These are phyloP conservation scores for Volvariella surrecta DNA, from an alignment of 1,284 basidiomycete genomes.

Conservation along the genomic window DNA sequence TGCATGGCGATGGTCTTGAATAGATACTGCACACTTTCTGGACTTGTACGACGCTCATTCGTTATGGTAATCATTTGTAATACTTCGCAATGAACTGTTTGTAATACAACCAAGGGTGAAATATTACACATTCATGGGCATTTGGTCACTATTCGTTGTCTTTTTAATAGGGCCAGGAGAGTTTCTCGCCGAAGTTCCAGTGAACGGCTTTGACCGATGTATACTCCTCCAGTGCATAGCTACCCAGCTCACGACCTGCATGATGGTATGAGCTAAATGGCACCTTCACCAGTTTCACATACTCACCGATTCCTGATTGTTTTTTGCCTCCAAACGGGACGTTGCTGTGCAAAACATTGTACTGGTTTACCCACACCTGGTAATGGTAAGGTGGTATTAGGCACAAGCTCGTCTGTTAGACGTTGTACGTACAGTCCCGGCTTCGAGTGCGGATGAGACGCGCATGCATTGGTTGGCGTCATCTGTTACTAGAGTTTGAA, in stretches of 20 bases:
- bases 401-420: constrained; percentile 1
- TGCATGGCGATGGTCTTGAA: too few relatives aligned
- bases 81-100: too few relatives aligned
- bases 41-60: too few relatives aligned
- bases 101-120: too few relatives aligned
- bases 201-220: constrained; percentile 83
- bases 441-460: constrained; percentile 74
- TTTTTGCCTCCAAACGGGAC: constrained; percentile 95
- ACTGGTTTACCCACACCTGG: constrained; percentile 87
- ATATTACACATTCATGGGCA: too few relatives aligned
- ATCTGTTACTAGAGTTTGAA: constrained; percentile 27
- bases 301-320: constrained; percentile 41
- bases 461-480: constrained; percentile 86
- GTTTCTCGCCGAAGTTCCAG: constrained; percentile 78
- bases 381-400: constrained; percentile 2
- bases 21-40: too few relatives aligned
- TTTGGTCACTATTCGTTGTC: too few relatives aligned
- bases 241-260: constrained; percentile 80
- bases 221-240: constrained; percentile 75
- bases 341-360: constrained; percentile 73
- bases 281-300: too few relatives aligned
- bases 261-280: constrained; percentile 3
- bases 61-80: too few relatives aligned
- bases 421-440: constrained; percentile 60
- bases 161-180: constrained; percentile 69